Percentiles rank a stretch among this genome's conserved stretches.
Conservation (phyloP, 257 asterid species). For the Solanum corneliomulleri region DNA sequence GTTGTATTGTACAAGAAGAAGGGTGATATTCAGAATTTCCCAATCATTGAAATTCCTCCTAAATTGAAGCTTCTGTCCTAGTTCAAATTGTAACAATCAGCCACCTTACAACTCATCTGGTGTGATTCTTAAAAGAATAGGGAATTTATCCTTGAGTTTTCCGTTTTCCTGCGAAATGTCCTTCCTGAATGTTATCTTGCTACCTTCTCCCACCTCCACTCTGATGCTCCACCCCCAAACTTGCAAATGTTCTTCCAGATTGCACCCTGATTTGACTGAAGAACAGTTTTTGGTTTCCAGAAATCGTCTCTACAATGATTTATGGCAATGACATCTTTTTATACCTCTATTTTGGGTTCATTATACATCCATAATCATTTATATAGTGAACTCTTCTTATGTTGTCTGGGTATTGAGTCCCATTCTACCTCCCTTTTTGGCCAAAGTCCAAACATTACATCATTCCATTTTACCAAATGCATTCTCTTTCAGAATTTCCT, state of each 20-base stretch:
- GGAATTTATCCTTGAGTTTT: not conserved
- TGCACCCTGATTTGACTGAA: not conserved
- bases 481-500: not conserved
- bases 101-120: not conserved
- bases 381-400: not conserved
- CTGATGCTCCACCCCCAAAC: not conserved
- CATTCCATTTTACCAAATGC: not conserved
- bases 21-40: not conserved
- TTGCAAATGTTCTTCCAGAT: not conserved
- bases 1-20: not conserved
- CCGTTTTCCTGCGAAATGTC: not conserved
- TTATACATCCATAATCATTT: not conserved
- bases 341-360: not conserved
- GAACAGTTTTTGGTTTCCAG: not conserved
- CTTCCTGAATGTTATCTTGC: not conserved
- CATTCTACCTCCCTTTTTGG: not conserved
- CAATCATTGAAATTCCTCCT: not conserved
- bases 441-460: not conserved
- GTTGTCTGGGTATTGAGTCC: not conserved
- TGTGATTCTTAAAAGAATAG: not conserved
- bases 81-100: not conserved
- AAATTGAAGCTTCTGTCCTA: not conserved
- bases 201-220: not conserved
- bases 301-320: not conserved
- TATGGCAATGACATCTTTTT: not conserved